Percentiles rank a stretch among this genome's conserved stretches.
phyloP scores from a whole-genome alignment of 176 grass and related monocot species.

The Thalia dealbata region DNA sequence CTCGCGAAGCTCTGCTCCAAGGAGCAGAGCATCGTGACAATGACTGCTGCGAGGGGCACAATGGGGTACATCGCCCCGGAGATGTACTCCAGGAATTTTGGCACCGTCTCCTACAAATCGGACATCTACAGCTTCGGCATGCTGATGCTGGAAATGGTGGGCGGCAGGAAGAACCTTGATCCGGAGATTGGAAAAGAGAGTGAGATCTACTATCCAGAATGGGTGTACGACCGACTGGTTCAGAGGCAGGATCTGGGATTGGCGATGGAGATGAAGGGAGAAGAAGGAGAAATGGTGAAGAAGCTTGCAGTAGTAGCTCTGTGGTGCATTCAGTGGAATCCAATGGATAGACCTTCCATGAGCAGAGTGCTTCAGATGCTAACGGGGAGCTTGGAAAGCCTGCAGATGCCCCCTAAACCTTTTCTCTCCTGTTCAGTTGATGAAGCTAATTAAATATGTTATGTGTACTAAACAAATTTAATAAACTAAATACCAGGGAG shows the following conservation, averaged over 20 bases:
- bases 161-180: background rate
- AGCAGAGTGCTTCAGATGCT: constrained; percentile 60
- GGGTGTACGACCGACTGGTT: background rate
- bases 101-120: background rate
- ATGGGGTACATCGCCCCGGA: background rate
- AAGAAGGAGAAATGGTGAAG: background rate
- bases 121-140: background rate
- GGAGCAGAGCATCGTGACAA: background rate
- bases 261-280: background rate
- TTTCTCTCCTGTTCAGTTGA: constrained; percentile 18
- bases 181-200: background rate
- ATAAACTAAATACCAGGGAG: too few relatives aligned
- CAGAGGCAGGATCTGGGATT: background rate
- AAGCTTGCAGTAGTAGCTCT: background rate
- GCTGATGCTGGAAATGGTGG: background rate
- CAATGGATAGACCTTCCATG: constrained; percentile 36
- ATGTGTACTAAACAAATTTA: too few relatives aligned
- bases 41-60: background rate
- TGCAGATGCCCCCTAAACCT: constrained; percentile 38
- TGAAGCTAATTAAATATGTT: too few relatives aligned
- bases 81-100: background rate
- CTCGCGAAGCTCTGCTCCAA: background rate
- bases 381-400: constrained; percentile 25
- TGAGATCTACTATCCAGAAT: constrained; percentile 5
- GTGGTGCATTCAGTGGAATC: constrained; percentile 63